Conservation (phyloP, 202 grass and related monocot genomes). For the Elaeis oleifera region DNA sequence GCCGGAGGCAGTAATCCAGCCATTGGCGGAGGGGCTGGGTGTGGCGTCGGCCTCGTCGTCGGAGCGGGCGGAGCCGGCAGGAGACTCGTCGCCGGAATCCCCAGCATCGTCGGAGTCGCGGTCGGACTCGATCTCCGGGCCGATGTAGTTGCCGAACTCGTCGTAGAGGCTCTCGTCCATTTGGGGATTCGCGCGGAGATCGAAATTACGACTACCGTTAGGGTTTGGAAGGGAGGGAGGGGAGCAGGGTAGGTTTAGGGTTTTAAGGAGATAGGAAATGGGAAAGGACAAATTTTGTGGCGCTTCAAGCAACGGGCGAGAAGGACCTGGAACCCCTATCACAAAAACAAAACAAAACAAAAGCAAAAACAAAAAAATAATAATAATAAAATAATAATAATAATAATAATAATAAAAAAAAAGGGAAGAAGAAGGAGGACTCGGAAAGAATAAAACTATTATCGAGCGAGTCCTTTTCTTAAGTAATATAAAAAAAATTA, state of each 20-base stretch:
- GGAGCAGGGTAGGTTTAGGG: slow-evolving; percentile 17
- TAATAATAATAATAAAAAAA: too few relatives aligned
- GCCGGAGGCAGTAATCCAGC: slow-evolving; percentile 23
- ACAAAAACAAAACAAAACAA: too few relatives aligned
- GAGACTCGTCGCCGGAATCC: slow-evolving; percentile 41
- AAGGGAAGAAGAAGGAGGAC: too few relatives aligned
- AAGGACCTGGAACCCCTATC: too few relatives aligned
- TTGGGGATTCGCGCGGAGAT: neutral
- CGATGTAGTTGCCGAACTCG: slow-evolving; percentile 99
- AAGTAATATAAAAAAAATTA: too few relatives aligned
- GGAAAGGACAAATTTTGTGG: too few relatives aligned
- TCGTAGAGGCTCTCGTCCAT: slow-evolving; percentile 99
- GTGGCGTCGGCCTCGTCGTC: slow-evolving; percentile 26
- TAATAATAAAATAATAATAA: too few relatives aligned
- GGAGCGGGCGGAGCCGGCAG: slow-evolving; percentile 42
- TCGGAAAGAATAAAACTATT: too few relatives aligned
- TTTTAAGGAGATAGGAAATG: slow-evolving; percentile 11
- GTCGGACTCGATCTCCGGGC: slow-evolving; percentile 80
- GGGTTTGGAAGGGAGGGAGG: neutral
- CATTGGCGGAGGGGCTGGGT: slow-evolving; percentile 20
- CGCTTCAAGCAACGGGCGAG: too few relatives aligned
- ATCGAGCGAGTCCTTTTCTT: too few relatives aligned
- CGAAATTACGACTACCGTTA: neutral
- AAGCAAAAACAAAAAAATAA: too few relatives aligned
- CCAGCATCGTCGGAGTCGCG: slow-evolving; percentile 30